Evolutionary conservation across 2,329 filamentous ascomycete genomes (phyloP), one percentile per base, ranked within the genome.

Genomic region (Metarhizium humberi): DNA sequence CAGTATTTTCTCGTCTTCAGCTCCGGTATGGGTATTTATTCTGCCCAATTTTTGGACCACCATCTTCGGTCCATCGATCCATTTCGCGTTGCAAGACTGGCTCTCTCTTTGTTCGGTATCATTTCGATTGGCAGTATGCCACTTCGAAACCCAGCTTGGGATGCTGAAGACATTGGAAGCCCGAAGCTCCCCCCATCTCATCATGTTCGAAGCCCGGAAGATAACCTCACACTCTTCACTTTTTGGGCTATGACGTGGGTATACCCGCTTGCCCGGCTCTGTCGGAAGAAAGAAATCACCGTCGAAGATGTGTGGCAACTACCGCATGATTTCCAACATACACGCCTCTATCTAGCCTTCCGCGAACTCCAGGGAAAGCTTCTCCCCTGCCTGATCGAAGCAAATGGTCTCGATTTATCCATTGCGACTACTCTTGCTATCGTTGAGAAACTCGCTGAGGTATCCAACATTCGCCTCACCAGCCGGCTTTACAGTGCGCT

Each of bases 211-310:
- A 83, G 79, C 42, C 77, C 91, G 0, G 91, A 96, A 67, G 91
- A 96, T 62, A 84, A 87, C 59, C 68, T 95, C 29, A 87, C 79
- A 0, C 74, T 92, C 1, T 91, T 89, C 80, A 87, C 92, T 61
- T 96, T 90, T 71, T 87, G 92, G 81, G 86, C 82, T 6, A 86
- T 95, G 32, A 88, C 82, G 0, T 96, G 91, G 91, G 86, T 95
- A 72, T 75, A 76, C 0, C 86, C 90, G 0, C 71, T 95, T 6
- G 90, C 95, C 13, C 72, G 75, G 1, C 69, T 84, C 29, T 89
- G 86, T 1, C 79, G 76, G 46, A 73, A 75, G 34, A 76, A 83
- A 45, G 86, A 90, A 61, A 74, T 96, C 8, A 74, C 90, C 40
- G 85, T 91, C 43, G 80, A 86, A 42, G 90, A 96, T 65, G 87